Conservation (phyloP, 1,284 basidiomycete species). For the Leccinum angustisporum region DNA sequence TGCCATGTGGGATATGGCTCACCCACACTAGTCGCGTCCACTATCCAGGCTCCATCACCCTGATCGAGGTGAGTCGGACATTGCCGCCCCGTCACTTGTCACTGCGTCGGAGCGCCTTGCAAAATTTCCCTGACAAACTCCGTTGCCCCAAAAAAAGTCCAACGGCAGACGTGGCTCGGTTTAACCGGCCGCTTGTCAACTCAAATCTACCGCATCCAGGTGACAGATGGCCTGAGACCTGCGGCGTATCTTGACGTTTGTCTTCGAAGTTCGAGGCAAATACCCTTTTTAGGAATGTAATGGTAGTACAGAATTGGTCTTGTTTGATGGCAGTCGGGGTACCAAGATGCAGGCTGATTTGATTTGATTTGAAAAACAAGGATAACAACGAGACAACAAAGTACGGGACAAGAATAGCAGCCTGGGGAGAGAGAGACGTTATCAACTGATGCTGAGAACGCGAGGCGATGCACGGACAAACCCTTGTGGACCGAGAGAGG, state of each 20-base stretch:
- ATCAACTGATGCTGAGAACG: slow-evolving; percentile 1
- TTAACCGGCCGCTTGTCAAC: neutral
- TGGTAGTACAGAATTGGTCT: neutral
- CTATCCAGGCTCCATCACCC: neutral
- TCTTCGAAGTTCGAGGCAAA: neutral
- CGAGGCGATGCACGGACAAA: neutral
- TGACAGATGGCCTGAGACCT: slow-evolving; percentile 1
- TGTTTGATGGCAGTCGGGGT: slow-evolving; percentile 2
- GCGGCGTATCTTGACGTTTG: neutral
- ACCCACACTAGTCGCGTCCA: neutral
- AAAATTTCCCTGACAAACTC: neutral
- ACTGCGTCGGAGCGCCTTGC: neutral
- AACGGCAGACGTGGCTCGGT: neutral
- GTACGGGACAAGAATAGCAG: neutral
- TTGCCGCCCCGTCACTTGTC: neutral
- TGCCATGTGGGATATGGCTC: neutral
- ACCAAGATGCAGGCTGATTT: neutral
- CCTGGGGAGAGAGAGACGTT: no score
- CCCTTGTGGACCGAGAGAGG: neutral
- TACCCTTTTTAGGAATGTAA: neutral
- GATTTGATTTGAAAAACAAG: neutral
- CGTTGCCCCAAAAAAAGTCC: neutral
- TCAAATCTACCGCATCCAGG: neutral
- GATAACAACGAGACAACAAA: neutral
- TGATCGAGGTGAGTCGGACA: neutral